Evolutionary conservation across 192 early-diverging fungal genomes (phyloP), one percentile per base, ranked within the genome.

Genomic region (Entophlyctis luteolus): DNA sequence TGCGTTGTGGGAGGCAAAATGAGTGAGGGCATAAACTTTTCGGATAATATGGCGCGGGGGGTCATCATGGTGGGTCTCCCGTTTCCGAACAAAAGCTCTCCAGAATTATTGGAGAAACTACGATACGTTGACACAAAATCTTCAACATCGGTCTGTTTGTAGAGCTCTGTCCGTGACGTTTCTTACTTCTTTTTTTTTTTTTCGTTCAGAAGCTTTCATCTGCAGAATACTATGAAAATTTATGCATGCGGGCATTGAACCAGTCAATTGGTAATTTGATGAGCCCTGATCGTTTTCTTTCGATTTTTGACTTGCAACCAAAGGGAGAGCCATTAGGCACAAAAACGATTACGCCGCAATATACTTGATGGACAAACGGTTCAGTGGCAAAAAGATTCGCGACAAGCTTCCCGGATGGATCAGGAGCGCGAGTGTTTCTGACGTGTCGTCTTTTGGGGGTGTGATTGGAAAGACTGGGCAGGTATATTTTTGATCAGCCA

Each of bases 211-310:
- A 48, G 32, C 48, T 48, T 29, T 37, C 65, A 5, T 80, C 77
- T 4, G 81, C 70, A 53, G 92, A 92, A 32, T 89, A 91, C 59
- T 94, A 93, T 59, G 91, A 95, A 63, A 91, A 93, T 58, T 70
- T 95, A 36, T 94, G 92, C 74, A 95, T 96, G 93, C 84, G 88
- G 23, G 90, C 91, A 2, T 90, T 96, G 0, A 95, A 98, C 73
- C 93, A 95, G 76, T 87, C 86, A 2, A 92, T 92, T 55, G 83
- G 84, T 84, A 45, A 45, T 12, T 45, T n/a, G 10, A 10, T n/a
- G 10, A 45, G 10, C 10, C 42, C 42, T 12, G n/a, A 45, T n/a
- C 42, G n/a, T 45, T n/a, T 45, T n/a, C 42, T 12, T n/a, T 45
- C 42, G n/a, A 10, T n/a, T 45, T n/a, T n/a, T n/a, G n/a, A 45